Base-by-base conservation (phyloP, 2,329 filamentous ascomycete genomes). In the Colletotrichum cuscutae region DNA sequence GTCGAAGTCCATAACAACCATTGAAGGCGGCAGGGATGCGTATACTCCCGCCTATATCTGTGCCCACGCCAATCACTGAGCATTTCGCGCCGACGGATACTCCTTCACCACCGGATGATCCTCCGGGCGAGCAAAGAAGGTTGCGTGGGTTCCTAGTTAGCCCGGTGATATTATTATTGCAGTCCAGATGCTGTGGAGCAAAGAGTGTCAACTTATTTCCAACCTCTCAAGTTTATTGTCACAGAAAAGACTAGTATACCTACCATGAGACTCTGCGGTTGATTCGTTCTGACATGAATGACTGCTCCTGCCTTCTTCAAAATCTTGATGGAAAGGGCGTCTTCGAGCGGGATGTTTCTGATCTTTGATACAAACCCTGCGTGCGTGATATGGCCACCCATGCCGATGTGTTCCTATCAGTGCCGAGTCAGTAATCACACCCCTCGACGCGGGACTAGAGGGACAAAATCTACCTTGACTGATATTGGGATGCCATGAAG, bases 401-500 rank as follows among this genome's bases (percentile, higher is more conserved):
- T 67, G n/a, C 68, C n/a, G 0, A 71, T 66, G 11, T 71, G 68
- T 49, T 66, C 68, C 68, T 68, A 13, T 9, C 3, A 5, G 6
- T 1, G 5, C 1, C 2, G 2, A 13, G 8, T 63, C 2, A 63
- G 46, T n/a, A n/a, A 24, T 1, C 15, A 15, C 1, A 46, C 1
- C 9, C 26, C 26, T 42, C 15, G 24, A 9, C 1, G 30, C 30
- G 30, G 30, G 30, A 3, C 7, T 6, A 6, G 26, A 19, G 11
- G 13, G 92, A 81, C 87, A 83, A 93, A 92, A 77, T 91, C 90
- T 81, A 94, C 92, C 78, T 95, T 95, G 54, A 95, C 85, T 0
- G 91, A 90, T 35, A 92, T 80, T 1, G 90, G 90, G 1, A 92
- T 84, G 70, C 79, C 93, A 79, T 94, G 92, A 1, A 95, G 84